A percentile compares a stretch with the other conserved stretches of the same genome.
Conservation (phyloP, 495 filamentous ascomycete species). For the Penicillium riverlandense region DNA sequence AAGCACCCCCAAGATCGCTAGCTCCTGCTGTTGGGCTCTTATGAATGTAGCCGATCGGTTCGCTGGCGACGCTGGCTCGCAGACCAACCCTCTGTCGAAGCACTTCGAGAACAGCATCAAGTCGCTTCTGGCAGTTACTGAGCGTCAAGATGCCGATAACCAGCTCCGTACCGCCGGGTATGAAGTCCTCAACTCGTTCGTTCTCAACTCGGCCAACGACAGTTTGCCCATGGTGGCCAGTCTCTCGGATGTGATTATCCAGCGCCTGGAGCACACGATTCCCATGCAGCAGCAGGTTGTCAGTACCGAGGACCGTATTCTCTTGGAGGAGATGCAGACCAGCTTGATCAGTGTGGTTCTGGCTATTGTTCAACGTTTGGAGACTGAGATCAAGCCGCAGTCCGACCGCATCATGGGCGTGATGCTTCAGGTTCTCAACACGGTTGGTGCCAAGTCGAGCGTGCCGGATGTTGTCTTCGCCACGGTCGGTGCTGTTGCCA, state of each 20-base stretch:
- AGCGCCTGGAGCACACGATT: constrained; percentile 84
- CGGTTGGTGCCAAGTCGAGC: constrained; percentile 77
- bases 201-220: constrained; percentile 80
- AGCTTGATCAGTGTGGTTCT: constrained; percentile 85
- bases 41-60: constrained; percentile 98
- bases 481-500: constrained; percentile 76
- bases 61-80: constrained; percentile 67
- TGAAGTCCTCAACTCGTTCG: constrained; percentile 90
- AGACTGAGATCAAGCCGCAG: constrained; percentile 84
- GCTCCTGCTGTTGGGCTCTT: constrained; percentile 96
- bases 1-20: constrained; percentile 92
- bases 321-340: constrained; percentile 94
- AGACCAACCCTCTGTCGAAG: constrained; percentile 76
- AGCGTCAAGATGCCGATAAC: constrained; percentile 75
- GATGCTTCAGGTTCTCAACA: constrained; percentile 70
- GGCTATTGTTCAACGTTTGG: constrained; percentile 85
- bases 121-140: constrained; percentile 77
- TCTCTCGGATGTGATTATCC: constrained; percentile 75
- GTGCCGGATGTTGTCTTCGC: constrained; percentile 93
- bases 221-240: constrained; percentile 72
- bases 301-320: constrained; percentile 90
- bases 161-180: constrained; percentile 97
- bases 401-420: constrained; percentile 90
- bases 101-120: constrained; percentile 91
- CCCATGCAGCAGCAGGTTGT: constrained; percentile 91